Base-by-base conservation (phyloP, 495 filamentous ascomycete species). In the Delitschia confertaspora region DNA sequence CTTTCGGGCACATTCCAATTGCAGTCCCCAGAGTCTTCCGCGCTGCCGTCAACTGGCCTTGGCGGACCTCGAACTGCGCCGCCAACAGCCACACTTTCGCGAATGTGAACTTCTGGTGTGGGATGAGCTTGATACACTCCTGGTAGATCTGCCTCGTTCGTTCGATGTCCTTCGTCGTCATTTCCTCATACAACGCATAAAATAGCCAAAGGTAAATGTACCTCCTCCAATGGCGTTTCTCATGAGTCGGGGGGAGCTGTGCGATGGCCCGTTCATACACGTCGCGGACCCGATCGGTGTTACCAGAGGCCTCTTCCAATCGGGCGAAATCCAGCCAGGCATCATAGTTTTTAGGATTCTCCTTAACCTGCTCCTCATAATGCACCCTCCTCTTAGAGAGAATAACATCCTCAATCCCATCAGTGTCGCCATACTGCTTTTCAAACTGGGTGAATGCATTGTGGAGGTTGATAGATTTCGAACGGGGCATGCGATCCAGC, bases 141-240 rank as follows among this genome's bases (percentile, higher is more conserved):
- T 83, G 72, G 66, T 95, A 96, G 52, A 98, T 85, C 56, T 95
- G 83, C 21, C 84, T 75, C 6, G 89, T 87, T 25, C 93, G 79
- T 16, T 81, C 74, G 25, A 77, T 59, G 54, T 96, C 88, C 51
- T 82, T 80, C 18, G 75, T 75, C 42, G 87, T 81, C 70, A 81
- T 77, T 57, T 96, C 91, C 61, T 95, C 89, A 78, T 81, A 96
- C 13, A 94, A 64, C 1, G 93, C 91, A 64, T 98, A 98, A 67
- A 95, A 95, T 33, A 95, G 76, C 83, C 89, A 98, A 3, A 98
- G 74, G 62, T 95, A 98, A 47, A 98, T 93, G 60, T 98, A 98
- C 18, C 91, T 70, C 44, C 91, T 73, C 91, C 91, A 98, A 63
- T 96, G 88, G 26, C 91, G 76, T 69, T 98, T 98, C 65, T 96